Percentiles rank a stretch among this genome's conserved stretches.
phyloP scores from a whole-genome alignment of 257 asterid species.

The Solanum neorickii region DNA sequence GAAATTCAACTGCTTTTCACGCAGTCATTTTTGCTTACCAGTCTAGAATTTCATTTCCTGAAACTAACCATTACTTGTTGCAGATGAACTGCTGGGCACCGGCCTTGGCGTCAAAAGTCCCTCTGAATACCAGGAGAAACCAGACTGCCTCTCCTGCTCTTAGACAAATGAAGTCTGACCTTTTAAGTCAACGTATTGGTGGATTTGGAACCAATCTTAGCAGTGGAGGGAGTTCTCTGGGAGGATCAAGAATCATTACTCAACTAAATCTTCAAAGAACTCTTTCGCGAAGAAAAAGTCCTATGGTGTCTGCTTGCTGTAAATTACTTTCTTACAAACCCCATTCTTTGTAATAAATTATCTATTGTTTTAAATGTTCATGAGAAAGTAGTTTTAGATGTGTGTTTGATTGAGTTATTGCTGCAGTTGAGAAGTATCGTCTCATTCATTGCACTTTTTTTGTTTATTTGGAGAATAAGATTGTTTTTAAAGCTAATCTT shows the following conservation, averaged over 20 bases:
- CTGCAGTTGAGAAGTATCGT: background rate
- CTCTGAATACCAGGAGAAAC: background rate
- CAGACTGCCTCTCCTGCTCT: background rate
- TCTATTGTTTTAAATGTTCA: background rate
- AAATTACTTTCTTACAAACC: slow-evolving; percentile 9
- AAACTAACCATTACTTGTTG: background rate
- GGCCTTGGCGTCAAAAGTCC: background rate
- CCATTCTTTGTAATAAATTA: background rate
- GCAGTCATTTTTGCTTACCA: background rate
- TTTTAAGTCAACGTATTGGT: slow-evolving; percentile 7
- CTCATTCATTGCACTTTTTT: background rate
- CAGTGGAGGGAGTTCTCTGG: slow-evolving; percentile 22
- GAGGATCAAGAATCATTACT: slow-evolving; percentile 21
- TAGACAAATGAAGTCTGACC: slow-evolving; percentile 7
- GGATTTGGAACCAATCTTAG: slow-evolving; percentile 13
- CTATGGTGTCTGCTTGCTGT: slow-evolving; percentile 49
- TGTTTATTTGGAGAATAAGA: background rate
- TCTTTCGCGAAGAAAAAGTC: slow-evolving; percentile 14
- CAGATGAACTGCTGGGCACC: background rate
- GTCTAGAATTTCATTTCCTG: background rate
- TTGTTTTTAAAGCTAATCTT: background rate
- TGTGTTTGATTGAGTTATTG: background rate
- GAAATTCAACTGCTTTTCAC: background rate
- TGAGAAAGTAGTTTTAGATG: background rate
- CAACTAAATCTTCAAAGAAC: slow-evolving; percentile 15